phyloP scores from a whole-genome alignment of 1,284 basidiomycete genomes.

The Marasmius fiardii region DNA sequence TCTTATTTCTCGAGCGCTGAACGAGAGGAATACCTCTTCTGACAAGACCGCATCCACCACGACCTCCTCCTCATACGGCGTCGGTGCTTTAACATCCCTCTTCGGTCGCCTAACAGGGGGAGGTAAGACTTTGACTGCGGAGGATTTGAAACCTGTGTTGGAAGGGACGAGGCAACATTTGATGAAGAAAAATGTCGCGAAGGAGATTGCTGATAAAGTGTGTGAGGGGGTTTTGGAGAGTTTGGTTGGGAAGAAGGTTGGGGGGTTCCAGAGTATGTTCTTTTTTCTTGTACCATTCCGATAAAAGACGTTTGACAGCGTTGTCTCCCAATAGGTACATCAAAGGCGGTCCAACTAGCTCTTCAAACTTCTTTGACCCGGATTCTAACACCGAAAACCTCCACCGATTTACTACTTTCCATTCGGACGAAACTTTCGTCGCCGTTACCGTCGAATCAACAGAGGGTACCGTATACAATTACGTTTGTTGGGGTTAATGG shows the following conservation, averaged over 20 bases:
- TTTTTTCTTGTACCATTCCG: too few relatives aligned
- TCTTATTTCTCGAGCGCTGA: conserved; percentile 56
- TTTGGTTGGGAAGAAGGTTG: conserved; percentile 88
- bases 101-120: conserved; percentile 87
- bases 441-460: conserved; percentile 65
- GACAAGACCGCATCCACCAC: conserved; percentile 33
- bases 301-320: too few relatives aligned
- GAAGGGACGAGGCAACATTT: conserved; percentile 96
- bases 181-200: conserved; percentile 98
- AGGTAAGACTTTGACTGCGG: conserved; percentile 77
- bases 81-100: conserved; percentile 68
- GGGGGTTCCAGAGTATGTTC: conserved; percentile 79
- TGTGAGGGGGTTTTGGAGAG: conserved; percentile 91
- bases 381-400: conserved; percentile 94
- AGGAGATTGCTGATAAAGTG: conserved; percentile 91
- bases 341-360: conserved; percentile 80
- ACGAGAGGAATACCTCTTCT: too few relatives aligned
- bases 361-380: conserved; percentile 87
- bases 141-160: conserved; percentile 86
- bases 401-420: conserved; percentile 89
- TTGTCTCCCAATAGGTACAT: conserved; percentile 57
- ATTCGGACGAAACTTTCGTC: conserved; percentile 72
- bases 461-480: conserved; percentile 86
- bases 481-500: conserved; percentile 99
- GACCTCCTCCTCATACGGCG: conserved; percentile 55